Percentiles rank a stretch among this genome's conserved stretches.
Evolutionary conservation across 495 filamentous ascomycete genomes (phyloP).

Genomic region (Penicillium diatomitis): DNA sequence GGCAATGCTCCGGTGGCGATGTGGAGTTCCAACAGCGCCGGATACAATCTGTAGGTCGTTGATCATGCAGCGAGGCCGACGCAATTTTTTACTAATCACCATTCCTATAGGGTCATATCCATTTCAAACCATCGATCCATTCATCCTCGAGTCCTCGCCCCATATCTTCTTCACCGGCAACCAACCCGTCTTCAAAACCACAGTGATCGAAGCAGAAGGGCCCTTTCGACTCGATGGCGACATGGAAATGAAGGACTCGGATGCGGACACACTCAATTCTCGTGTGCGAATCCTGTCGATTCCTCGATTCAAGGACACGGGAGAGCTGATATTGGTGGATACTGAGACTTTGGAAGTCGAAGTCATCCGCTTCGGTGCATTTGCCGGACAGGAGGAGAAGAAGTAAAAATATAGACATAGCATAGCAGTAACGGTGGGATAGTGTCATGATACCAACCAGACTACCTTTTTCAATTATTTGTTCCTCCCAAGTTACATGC

Average conservation of each 20-base stretch:
- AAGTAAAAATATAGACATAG: conserved; percentile 20
- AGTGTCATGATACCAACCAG: conserved; percentile 1
- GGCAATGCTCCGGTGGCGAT: conserved; percentile 81
- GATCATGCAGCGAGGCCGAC: no score
- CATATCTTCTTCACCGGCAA: conserved; percentile 88
- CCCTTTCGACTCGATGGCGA: conserved; percentile 29
- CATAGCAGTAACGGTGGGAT: background rate
- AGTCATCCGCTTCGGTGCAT: conserved; percentile 55
- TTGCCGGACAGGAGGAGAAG: conserved; percentile 35
- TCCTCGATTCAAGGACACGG: conserved; percentile 71
- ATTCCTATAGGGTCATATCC: conserved; percentile 73
- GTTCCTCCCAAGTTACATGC: no score
- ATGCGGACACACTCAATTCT: conserved; percentile 44
- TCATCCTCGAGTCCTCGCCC: conserved; percentile 73
- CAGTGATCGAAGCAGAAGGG: conserved; percentile 50
- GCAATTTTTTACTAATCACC: no score
- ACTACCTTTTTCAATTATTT: no score
- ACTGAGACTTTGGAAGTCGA: conserved; percentile 72
- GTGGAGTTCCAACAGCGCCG: conserved; percentile 87
- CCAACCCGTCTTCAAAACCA: conserved; percentile 74
- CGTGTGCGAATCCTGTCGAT: conserved; percentile 66
- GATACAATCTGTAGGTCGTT: conserved; percentile 80
- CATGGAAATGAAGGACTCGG: conserved; percentile 33
- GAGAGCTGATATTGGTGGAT: conserved; percentile 79
- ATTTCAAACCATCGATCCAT: conserved; percentile 84